Evolutionary conservation across 1,284 basidiomycete genomes (phyloP).

Genomic region (Pseudomicrostroma phylloplanum): DNA sequence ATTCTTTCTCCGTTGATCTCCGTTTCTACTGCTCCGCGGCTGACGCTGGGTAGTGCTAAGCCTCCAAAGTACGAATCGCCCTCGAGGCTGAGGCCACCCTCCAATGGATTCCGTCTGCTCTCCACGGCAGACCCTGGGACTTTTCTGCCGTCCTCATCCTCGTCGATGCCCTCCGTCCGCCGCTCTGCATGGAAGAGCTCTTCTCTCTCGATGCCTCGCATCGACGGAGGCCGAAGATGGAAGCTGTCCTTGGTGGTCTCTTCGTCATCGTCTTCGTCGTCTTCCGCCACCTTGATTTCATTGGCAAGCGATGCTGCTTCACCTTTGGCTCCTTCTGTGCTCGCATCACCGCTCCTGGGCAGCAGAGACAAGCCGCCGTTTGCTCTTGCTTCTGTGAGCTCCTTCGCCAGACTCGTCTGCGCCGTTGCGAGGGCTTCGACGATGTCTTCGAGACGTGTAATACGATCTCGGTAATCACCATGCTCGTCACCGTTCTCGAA

Average conservation of each 20-base stretch:
- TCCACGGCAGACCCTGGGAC: slow-evolving; percentile 1
- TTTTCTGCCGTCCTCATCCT: slow-evolving; percentile 9
- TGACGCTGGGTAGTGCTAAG: slow-evolving; percentile 42
- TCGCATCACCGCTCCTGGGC: background rate
- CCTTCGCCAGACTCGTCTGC: slow-evolving; percentile 36
- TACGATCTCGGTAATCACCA: slow-evolving; percentile 40
- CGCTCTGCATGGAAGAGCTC: slow-evolving; percentile 24
- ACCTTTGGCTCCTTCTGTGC: background rate
- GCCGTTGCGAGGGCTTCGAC: slow-evolving; percentile 43
- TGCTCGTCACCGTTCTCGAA: slow-evolving; percentile 45
- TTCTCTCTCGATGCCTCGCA: slow-evolving; percentile 37
- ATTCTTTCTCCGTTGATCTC: slow-evolving; percentile 41
- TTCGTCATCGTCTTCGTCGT: slow-evolving; percentile 22
- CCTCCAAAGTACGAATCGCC: slow-evolving; percentile 45
- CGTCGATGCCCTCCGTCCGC: slow-evolving; percentile 6
- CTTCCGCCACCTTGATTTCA: slow-evolving; percentile 5
- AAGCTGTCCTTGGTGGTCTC: background rate
- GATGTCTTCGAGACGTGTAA: slow-evolving; percentile 43
- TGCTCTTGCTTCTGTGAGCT: slow-evolving; percentile 19
- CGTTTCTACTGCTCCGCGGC: slow-evolving; percentile 38
- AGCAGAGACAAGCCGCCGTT: background rate
- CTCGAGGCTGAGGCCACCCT: slow-evolving; percentile 39
- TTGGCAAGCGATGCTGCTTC: background rate
- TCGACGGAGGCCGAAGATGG: slow-evolving; percentile 21
- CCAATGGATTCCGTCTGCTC: slow-evolving; percentile 20